Evolutionary conservation across 352 stramenopile genomes (phyloP), one percentile per base, ranked within the genome.

Genomic region (Achlya hypogyna): DNA sequence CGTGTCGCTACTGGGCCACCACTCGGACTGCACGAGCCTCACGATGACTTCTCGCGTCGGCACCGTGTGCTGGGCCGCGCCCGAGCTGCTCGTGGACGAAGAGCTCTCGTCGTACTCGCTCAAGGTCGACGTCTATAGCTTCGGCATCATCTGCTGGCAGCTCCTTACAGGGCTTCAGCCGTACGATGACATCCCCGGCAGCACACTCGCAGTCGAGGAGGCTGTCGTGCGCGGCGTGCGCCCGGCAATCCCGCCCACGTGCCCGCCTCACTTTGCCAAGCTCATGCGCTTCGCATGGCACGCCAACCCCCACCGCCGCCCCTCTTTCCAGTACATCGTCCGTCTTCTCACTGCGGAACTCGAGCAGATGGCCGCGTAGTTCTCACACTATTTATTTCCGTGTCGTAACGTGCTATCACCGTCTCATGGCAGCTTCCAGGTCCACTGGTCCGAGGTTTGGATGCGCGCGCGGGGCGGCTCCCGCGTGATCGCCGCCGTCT

Each of bases 81-180:
- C 83, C 0, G 83, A 92, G 63, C 79, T 90, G 18, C 64, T 92
- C 14, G 78, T 87, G 51, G 81, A 92, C 45, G 81, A 88, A 49
- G 74, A 75, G 23, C 86, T 72, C 49, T 82, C 79, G 0, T 77
- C 83, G 32, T 92, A 92, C 71, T 90, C 81, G 34, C 70, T 92
- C 45, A 92, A 92, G 65, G 83, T 92, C 31, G 83, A 92, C 72
- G 83, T 92, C 23, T 92, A 92, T 63, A 92, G 83, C 72, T 92
- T 92, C 69, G 83, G 79, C 23, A 83, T 92, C 70, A 88, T 90
- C 62, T 92, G 81, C 74, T 92, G 83, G 83, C 83, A 92, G 74
- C 69, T 92, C 45, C 87, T 76, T 65, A 89, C 83, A 27, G 88
- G 81, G 69, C 75, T 78, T 43, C 72, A 84, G 58, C 83, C 83